These are phyloP conservation scores for Plasmodium gaboni DNA, from an alignment of 169 alveolate species.

Conservation along the genomic window DNA sequence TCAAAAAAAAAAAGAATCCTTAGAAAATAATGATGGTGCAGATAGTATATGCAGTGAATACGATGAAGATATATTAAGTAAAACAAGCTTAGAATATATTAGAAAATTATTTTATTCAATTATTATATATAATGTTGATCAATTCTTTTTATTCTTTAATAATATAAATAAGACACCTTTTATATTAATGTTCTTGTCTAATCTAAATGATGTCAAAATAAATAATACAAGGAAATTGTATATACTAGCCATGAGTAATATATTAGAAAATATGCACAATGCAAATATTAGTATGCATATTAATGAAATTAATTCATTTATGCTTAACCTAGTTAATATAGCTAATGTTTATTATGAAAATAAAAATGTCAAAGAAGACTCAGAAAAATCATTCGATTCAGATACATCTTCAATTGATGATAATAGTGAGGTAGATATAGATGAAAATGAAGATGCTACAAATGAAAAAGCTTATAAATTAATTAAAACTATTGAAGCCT, in stretches of 20 bases:
- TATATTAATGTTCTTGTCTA: constrained; percentile 28
- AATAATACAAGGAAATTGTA: constrained; percentile 48
- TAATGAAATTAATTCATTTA: constrained; percentile 36
- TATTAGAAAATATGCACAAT: constrained; percentile 54
- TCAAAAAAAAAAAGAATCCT: constrained; percentile 27
- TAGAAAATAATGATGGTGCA: constrained; percentile 38
- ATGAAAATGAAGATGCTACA: constrained; percentile 74
- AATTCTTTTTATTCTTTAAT: constrained; percentile 42
- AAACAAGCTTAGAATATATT: constrained; percentile 53
- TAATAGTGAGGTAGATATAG: constrained; percentile 68
- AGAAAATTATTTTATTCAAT: constrained; percentile 48
- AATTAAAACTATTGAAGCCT: constrained; percentile 72
- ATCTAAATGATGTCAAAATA: constrained; percentile 30
- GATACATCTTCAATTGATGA: constrained; percentile 58
- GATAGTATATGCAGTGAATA: constrained; percentile 58
- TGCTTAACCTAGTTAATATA: constrained; percentile 32
- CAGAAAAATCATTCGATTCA: constrained; percentile 60
- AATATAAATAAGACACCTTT: constrained; percentile 39
- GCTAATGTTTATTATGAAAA: constrained; percentile 36
- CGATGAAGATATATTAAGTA: constrained; percentile 70
- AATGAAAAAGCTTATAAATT: constrained; percentile 68
- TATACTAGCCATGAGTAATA: constrained; percentile 62
- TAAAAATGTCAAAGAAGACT: constrained; percentile 27
- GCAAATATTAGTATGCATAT: constrained; percentile 30
- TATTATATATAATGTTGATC: constrained; percentile 37